Evolutionary conservation across 495 filamentous ascomycete species (phyloP), one percentile per base, ranked within the genome.

Genomic region (Aspergillus heteromorphus): DNA sequence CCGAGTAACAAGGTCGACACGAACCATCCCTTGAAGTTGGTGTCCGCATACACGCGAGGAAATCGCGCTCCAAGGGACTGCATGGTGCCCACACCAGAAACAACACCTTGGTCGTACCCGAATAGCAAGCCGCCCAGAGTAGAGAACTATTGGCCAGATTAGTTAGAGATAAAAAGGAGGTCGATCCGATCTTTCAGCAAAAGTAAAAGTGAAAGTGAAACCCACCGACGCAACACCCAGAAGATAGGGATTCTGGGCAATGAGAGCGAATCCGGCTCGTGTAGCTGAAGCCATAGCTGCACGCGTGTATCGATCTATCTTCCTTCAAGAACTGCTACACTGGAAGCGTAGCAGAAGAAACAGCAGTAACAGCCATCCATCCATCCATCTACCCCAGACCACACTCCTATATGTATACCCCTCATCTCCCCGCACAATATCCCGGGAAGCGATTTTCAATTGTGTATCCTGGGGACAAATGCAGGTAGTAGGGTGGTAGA

Each of bases 1-100:
- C 89, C 89, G 4, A 95, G 79, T 59, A 92, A 83, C 57, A 92
- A 81, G 53, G 91, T 92, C 1, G 89, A 81, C 5, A 88, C 88
- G 45, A 91, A 73, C 84, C 87, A 89, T 25, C 87, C 88, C 64
- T 89, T 88, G 54, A 73, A 83, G 0, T 84, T 81, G 59, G 81
- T 78, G 59, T 88, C 77, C 0, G 71, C 61, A 52, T 78, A 82
- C 42, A 84, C 85, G 18, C 78, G 75, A 31, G 83, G 84, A 78
- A 89, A 89, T 47, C 87, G 63, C 45, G 67, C 64, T 3, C 59
- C 67, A 50, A 73, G 71, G 17, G 69, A 69, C 42, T 73, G 63
- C 74, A 78, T 79, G 8, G 72, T 73, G 45, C 71, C 60, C n/a
- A 74, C 66, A 34, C 71, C 71, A 2, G 63, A 66, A 6, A 74